Evolutionary conservation across 2,329 filamentous ascomycete species (phyloP), one percentile per base, ranked within the genome.

Genomic region (Fusarium begoniae): DNA sequence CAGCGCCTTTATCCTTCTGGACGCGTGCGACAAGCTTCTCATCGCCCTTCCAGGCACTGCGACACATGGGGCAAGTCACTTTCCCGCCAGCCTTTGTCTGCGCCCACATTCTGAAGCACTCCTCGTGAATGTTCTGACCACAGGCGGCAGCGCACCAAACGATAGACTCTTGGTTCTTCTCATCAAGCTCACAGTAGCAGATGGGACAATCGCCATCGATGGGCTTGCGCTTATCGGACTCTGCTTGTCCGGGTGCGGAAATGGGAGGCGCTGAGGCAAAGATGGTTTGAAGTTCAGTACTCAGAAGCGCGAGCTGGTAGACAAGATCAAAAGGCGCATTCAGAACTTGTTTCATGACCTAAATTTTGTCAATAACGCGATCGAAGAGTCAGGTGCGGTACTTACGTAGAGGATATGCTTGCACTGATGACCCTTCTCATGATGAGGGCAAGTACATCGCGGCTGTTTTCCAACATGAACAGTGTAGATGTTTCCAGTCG

Each of bases 401-500:
- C 82, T 45, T 75, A 88, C 88, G 76, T 90, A 93, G 48, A 92
- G 69, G 32, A 90, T 82, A 74, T 93, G 91, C 77, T 93, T 93
- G 86, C 91, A 92, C 69, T 91, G 89, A 38, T 89, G 85, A 1
- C 88, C 88, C 40, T 84, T 84, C 32, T 67, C 74, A 3, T 84
- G 85, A 64, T 91, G 86, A 2, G 89, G 89, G 69, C 90, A 92
- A 55, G 85, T 83, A 78, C 90, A 92, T 1, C 75, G 81, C 0
- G 89, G 88, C 24, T 84, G 75, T n/a, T 83, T 83, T 7, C 82
- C 82, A 59, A 93, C 86, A 40, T 81, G 81, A 38, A 92, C 86
- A 1, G 81, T 87, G 79, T 93, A 93, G 65, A 93, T 84, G 72
- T 92, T 92, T 22, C 90, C 91, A 3, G 90, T 92, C 15, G 88